Base-by-base conservation (phyloP, 1,284 basidiomycete species). In the Cryptococcus deneoformans region DNA sequence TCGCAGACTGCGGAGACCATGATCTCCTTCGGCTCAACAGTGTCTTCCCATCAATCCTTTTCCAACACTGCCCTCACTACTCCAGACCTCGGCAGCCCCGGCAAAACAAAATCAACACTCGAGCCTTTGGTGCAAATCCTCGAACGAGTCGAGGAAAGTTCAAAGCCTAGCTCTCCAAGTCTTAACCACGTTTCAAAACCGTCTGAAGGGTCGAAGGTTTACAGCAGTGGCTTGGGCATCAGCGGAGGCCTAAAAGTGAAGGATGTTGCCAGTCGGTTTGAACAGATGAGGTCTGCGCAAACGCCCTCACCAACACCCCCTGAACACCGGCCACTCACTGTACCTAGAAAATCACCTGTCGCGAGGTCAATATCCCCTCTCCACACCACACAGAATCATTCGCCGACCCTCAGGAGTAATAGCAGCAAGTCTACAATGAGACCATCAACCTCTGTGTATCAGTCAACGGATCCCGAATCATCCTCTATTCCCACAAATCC, bases 11-110 rank as follows among this genome's bases (percentile, higher is more conserved):
- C 58, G 16, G 60, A 66, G 46, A 68, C 67, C 8, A 51, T 65
- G 35, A 34, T 51, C 38, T 51, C 50, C n/a, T 37, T 14, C 24
- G 34, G 8, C 16, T 71, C 69, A 2, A 54, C 57, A 10, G 60
- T 55, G 35, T 65, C 67, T 6, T 46, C 52, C 34, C 52, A 61
- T 1, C 48, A 48, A 35, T 60, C 59, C 16, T 50, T 54, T 5
- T 47, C 53, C 16, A 58, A 64, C 7, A 71, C 70, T 34, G 61
- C 64, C 12, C 53, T 71, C 5, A 71, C 70, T 6, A 59, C 63
- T 9, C 70, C 70, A 11, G 66, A 68, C 39, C 50, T 68, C 8
- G 51, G 46, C 39, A 61, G 60, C 54, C 63, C 65, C 3, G 20
- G 38, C 10, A 48, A 48, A n/a, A 5, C 14, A 38, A 46, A 44